These are phyloP conservation scores for Alternaria alternata DNA, from an alignment of 2,329 filamentous ascomycete genomes.

Conservation along the genomic window DNA sequence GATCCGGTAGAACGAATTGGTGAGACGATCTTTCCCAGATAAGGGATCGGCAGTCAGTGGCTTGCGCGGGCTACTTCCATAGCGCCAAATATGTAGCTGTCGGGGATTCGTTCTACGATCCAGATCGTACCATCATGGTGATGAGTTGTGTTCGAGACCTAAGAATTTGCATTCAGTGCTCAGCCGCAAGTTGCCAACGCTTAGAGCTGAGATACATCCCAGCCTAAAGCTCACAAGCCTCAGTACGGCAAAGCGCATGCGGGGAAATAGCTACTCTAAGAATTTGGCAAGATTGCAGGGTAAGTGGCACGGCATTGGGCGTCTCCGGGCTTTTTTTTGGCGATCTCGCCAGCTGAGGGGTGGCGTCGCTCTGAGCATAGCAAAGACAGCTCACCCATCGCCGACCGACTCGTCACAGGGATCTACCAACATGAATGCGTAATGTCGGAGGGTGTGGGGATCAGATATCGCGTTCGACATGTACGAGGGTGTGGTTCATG, in stretches of 20 bases:
- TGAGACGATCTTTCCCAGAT: slow-evolving; percentile 25
- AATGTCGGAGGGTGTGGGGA: slow-evolving; percentile 9
- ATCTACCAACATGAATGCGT: slow-evolving; percentile 4
- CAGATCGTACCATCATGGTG: slow-evolving; percentile 18
- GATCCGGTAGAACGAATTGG: slow-evolving; percentile 24
- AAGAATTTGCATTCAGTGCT: background rate
- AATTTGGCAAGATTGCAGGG: background rate
- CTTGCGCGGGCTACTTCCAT: slow-evolving; percentile 31
- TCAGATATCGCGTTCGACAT: slow-evolving; percentile 10
- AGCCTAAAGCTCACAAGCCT: background rate
- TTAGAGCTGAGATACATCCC: background rate
- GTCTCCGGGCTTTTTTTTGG: slow-evolving; percentile 13
- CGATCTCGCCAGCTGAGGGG: slow-evolving; percentile 12
- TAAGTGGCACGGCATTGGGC: slow-evolving; percentile 13
- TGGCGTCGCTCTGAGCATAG: slow-evolving; percentile 2
- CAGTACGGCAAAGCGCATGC: slow-evolving; percentile 1
- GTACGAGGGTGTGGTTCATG: slow-evolving; percentile 1
- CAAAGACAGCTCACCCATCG: slow-evolving; percentile 5
- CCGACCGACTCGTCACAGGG: slow-evolving; percentile 2
- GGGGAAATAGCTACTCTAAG: background rate
- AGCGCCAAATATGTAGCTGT: slow-evolving; percentile 26
- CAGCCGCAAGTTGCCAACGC: slow-evolving; percentile 1
- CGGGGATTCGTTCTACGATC: slow-evolving; percentile 18
- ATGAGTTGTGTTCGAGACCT: background rate
- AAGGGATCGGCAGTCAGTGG: slow-evolving; percentile 23